Percentiles rank a stretch among this genome's conserved stretches.
These are phyloP conservation scores for Pyrenochaeta sp. DNA, from an alignment of 2,329 filamentous ascomycete species.

Conservation along the genomic window DNA sequence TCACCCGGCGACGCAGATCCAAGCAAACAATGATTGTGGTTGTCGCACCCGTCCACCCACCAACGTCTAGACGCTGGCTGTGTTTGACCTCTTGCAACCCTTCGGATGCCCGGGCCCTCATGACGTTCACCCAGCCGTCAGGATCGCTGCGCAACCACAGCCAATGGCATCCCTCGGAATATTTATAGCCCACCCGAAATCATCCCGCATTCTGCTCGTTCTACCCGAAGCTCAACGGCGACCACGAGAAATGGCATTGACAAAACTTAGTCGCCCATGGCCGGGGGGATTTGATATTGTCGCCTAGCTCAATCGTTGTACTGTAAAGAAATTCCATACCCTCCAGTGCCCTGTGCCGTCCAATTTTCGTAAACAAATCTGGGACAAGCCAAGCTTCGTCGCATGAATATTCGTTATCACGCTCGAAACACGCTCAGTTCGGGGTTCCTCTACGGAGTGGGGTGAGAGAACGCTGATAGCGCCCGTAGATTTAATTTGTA, in stretches of 20 bases:
- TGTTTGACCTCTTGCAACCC: constrained; percentile 13
- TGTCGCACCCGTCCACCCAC: not conserved
- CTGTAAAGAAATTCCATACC: not conserved
- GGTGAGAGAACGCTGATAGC: constrained; percentile 14
- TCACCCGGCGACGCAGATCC: constrained; percentile 5
- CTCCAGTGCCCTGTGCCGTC: not conserved
- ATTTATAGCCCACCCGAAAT: constrained; percentile 12
- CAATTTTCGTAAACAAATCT: constrained; percentile 30
- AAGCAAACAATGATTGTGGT: not conserved
- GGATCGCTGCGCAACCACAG: not conserved
- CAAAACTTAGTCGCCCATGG: not conserved
- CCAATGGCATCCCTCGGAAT: constrained; percentile 10
- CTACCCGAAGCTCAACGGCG: constrained; percentile 6
- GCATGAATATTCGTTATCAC: constrained; percentile 36
- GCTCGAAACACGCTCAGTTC: constrained; percentile 35
- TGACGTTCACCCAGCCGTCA: constrained; percentile 11
- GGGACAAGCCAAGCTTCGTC: constrained; percentile 29
- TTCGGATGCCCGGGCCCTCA: constrained; percentile 12
- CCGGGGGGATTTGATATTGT: not conserved
- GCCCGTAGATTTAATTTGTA: constrained; percentile 23
- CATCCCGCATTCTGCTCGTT: constrained; percentile 11
- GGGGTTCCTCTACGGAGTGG: constrained; percentile 22
- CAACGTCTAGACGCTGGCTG: constrained; percentile 12
- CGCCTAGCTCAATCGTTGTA: not conserved
- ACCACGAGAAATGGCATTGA: constrained; percentile 11